Evolutionary conservation across 1,139 yeast genomes (phyloP).

Genomic region (Lodderomyces parapsilosis): DNA sequence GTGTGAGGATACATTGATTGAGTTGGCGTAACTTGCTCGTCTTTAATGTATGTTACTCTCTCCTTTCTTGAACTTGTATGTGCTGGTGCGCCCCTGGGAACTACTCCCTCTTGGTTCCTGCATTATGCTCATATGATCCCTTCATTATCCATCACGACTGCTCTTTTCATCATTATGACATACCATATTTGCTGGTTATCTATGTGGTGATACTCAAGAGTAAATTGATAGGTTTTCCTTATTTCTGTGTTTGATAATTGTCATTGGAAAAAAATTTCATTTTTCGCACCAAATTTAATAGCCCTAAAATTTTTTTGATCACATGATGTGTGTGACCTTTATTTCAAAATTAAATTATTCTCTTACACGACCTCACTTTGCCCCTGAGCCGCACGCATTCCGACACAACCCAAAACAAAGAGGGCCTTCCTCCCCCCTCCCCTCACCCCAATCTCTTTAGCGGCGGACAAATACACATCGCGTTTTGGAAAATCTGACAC

Average conservation of each 20-base stretch:
- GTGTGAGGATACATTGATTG: no score
- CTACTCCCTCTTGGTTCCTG: no score
- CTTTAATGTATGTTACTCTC: no score
- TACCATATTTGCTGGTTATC: slow-evolving; percentile 39
- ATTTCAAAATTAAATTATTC: not conserved
- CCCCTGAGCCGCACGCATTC: not conserved
- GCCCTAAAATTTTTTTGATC: slow-evolving; percentile 1
- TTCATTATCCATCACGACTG: not conserved
- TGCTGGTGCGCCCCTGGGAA: no score
- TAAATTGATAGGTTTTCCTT: not conserved
- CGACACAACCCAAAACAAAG: not conserved
- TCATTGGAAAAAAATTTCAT: not conserved
- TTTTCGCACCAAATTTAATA: not conserved
- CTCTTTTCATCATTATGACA: slow-evolving; percentile 18
- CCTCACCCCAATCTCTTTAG: no score
- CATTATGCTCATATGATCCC: no score
- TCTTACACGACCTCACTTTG: not conserved
- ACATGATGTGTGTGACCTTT: not conserved
- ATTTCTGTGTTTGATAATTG: slow-evolving; percentile 1
- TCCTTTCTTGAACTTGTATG: no score
- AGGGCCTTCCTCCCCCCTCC: no score
- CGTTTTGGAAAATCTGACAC: not conserved
- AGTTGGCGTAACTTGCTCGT: no score
- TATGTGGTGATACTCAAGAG: slow-evolving; percentile 13
- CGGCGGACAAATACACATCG: not conserved